A percentile compares a stretch with the other conserved stretches of the same genome.
Conservation (phyloP, 441 rosid species). For the Pelargonium fulgidum region DNA sequence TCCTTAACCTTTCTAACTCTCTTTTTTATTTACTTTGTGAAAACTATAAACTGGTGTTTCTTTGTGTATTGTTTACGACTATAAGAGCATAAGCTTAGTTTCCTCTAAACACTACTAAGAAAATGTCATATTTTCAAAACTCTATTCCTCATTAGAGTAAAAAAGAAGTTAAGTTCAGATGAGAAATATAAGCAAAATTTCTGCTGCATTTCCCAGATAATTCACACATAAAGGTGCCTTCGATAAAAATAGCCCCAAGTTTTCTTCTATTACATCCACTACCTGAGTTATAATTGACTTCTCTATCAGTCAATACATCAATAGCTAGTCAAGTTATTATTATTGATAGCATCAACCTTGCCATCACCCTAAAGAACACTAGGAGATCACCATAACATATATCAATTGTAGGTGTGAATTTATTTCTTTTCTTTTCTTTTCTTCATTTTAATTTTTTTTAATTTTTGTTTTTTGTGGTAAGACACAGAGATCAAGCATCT, state of each 20-base stretch:
- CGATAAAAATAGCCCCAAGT: background rate
- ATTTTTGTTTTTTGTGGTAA: background rate
- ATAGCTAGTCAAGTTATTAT: background rate
- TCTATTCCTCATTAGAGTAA: background rate
- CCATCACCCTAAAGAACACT: background rate
- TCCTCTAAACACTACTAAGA: background rate
- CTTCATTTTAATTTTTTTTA: background rate
- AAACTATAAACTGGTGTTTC: too few species aligned
- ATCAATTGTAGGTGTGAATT: conserved; percentile 3
- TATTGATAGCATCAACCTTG: background rate
- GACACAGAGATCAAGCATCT: background rate
- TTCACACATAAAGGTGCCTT: background rate
- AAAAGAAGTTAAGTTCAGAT: background rate
- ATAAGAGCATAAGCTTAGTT: background rate
- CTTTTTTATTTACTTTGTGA: too few species aligned
- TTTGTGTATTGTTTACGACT: background rate
- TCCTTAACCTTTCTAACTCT: too few species aligned
- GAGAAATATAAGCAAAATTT: background rate
- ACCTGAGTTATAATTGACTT: conserved; percentile 3
- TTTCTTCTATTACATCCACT: conserved; percentile 2
- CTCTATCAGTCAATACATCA: background rate
- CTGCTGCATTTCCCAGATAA: background rate
- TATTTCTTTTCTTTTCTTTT: too few species aligned
- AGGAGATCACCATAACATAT: background rate
- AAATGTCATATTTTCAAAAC: background rate